Percentiles rank a stretch among this genome's conserved stretches.
phyloP scores from a whole-genome alignment of 2,329 filamentous ascomycete genomes.

The Arthrobotrys entomopaga region DNA sequence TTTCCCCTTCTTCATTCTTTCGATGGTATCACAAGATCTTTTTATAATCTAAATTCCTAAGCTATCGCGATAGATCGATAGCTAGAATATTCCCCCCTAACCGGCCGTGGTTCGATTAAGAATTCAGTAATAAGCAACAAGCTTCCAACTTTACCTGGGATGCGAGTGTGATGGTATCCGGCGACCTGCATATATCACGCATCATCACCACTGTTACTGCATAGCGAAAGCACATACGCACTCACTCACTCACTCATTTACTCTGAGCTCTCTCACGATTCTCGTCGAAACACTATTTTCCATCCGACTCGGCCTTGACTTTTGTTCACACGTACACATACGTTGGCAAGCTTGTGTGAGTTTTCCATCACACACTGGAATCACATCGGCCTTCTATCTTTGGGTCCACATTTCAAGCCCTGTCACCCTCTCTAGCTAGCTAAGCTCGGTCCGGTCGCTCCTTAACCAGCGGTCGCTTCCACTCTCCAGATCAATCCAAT shows the following conservation, averaged over 20 bases:
- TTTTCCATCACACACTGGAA: background rate
- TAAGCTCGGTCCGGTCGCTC: background rate
- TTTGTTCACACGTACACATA: background rate
- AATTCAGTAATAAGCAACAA: background rate
- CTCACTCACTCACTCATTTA: too few species aligned
- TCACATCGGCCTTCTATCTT: background rate
- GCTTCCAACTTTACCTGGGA: constrained; percentile 12
- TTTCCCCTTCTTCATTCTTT: constrained; percentile 12
- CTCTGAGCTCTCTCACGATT: constrained; percentile 1
- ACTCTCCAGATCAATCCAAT: constrained; percentile 41
- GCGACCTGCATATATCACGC: constrained; percentile 34
- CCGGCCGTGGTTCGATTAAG: constrained; percentile 5
- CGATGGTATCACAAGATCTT: background rate
- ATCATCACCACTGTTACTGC: constrained; percentile 7
- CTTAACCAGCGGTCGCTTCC: constrained; percentile 46
- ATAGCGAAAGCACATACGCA: constrained; percentile 24
- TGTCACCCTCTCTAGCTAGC: background rate
- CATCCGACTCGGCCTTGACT: background rate
- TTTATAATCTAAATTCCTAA: background rate
- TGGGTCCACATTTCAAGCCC: background rate
- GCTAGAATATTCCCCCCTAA: constrained; percentile 10
- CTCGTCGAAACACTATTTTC: constrained; percentile 19
- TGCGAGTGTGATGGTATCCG: constrained; percentile 40
- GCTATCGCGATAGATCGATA: constrained; percentile 4
- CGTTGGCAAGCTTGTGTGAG: background rate